A percentile compares a stretch with the other conserved stretches of the same genome.
phyloP scores from a whole-genome alignment of 2,329 filamentous ascomycete species.

The Alternaria ventricosa region DNA sequence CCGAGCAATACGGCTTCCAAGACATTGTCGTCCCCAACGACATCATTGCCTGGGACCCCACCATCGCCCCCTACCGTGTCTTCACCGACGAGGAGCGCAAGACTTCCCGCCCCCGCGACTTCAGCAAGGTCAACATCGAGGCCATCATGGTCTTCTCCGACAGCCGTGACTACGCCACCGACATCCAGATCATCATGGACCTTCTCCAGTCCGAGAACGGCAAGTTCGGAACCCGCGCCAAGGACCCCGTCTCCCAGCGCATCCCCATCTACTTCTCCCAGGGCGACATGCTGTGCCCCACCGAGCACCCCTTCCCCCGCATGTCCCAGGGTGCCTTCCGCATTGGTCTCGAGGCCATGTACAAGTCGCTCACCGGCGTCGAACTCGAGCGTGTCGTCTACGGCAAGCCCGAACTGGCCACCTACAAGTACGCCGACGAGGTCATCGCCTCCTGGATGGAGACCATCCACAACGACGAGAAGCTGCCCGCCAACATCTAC shows the following conservation, averaged over 20 bases:
- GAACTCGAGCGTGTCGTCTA: slow-evolving; percentile 79
- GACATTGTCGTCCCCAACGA: slow-evolving; percentile 77
- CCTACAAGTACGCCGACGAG: slow-evolving; percentile 81
- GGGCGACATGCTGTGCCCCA: slow-evolving; percentile 68
- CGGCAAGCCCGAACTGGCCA: slow-evolving; percentile 75
- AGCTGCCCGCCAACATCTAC: slow-evolving; percentile 72
- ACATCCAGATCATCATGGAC: slow-evolving; percentile 79
- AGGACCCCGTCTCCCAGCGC: slow-evolving; percentile 68
- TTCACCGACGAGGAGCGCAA: slow-evolving; percentile 73
- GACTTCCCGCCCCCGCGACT: slow-evolving; percentile 73
- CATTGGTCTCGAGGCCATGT: slow-evolving; percentile 75
- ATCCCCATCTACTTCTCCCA: slow-evolving; percentile 79
- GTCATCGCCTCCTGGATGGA: slow-evolving; percentile 78
- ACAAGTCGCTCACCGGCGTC: slow-evolving; percentile 71
- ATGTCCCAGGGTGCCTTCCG: slow-evolving; percentile 80
- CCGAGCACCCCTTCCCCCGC: slow-evolving; percentile 65
- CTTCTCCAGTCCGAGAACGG: slow-evolving; percentile 73
- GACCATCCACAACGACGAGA: slow-evolving; percentile 74
- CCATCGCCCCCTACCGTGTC: slow-evolving; percentile 71
- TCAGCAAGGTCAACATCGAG: slow-evolving; percentile 73
- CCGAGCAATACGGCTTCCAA: slow-evolving; percentile 76
- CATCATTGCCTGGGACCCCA: slow-evolving; percentile 72
- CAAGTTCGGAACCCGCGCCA: slow-evolving; percentile 67
- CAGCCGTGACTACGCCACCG: slow-evolving; percentile 75
- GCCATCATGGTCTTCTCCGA: slow-evolving; percentile 79